Evolutionary conservation across 1,284 basidiomycete genomes (phyloP).

Genomic region (Puccinia novopanici): DNA sequence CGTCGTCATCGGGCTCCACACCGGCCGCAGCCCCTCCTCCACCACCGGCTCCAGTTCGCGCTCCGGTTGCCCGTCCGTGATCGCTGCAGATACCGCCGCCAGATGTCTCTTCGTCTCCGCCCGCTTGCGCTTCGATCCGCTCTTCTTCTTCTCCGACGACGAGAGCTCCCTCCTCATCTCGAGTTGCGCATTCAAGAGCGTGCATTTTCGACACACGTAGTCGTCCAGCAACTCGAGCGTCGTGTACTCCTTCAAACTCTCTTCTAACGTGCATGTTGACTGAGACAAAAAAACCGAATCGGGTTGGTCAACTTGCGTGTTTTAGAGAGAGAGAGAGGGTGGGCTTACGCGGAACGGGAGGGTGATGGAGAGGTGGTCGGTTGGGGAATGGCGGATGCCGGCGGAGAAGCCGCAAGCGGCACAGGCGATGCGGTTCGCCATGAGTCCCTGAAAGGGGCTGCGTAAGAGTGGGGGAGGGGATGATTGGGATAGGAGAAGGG

Average conservation of each 20-base stretch:
- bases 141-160: too few relatives aligned
- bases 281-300: slow-evolving; percentile 51
- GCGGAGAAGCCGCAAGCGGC: slow-evolving; percentile 80
- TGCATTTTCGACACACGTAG: slow-evolving; percentile 79
- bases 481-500: slow-evolving; percentile 55
- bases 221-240: slow-evolving; percentile 76
- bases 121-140: neutral
- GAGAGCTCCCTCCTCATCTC: slow-evolving; percentile 72
- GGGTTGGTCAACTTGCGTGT: neutral
- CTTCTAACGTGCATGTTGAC: slow-evolving; percentile 69
- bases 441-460: slow-evolving; percentile 71
- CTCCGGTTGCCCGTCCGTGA: neutral
- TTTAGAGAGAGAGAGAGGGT: slow-evolving; percentile 11
- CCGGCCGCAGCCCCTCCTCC: slow-evolving; percentile 63
- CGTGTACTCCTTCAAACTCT: slow-evolving; percentile 78
- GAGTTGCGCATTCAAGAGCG: slow-evolving; percentile 70
- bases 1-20: slow-evolving; percentile 72
- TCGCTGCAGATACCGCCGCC: neutral
- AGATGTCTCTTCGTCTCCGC: neutral
- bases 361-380: slow-evolving; percentile 77
- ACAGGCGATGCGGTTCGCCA: slow-evolving; percentile 78
- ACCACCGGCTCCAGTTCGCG: neutral
- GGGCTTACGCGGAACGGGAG: slow-evolving; percentile 64
- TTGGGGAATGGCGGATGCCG: slow-evolving; percentile 80
- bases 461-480: slow-evolving; percentile 28